A percentile compares a stretch with the other conserved stretches of the same genome.
phyloP scores from a whole-genome alignment of 2,329 filamentous ascomycete genomes.

The Aspergillus brunneoviolaceus region DNA sequence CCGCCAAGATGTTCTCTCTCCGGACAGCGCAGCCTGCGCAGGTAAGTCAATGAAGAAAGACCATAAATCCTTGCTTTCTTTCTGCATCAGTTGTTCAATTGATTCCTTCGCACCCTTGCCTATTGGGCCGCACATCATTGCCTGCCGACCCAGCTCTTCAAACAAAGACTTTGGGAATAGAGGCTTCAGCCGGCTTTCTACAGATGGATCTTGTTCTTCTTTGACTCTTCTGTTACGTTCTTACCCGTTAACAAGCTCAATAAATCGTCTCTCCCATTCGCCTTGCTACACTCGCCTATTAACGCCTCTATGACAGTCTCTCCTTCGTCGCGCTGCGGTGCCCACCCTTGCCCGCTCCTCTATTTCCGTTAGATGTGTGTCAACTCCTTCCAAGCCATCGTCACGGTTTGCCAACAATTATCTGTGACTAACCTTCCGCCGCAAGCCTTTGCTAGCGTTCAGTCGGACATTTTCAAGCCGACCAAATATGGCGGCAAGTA shows the following conservation, averaged over 20 bases:
- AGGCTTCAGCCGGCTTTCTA: neutral
- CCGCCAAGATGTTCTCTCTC: slow-evolving; percentile 40
- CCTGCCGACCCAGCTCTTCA: slow-evolving; percentile 35
- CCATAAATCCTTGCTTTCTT: neutral
- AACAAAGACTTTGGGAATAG: neutral
- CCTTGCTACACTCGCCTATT: neutral
- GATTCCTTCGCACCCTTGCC: neutral
- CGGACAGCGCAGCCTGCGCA: slow-evolving; percentile 43
- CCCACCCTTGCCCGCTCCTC: slow-evolving; percentile 50
- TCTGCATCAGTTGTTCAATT: neutral
- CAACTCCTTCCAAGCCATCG: neutral
- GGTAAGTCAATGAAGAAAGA: slow-evolving; percentile 28
- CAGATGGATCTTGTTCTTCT: neutral
- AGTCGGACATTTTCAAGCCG: slow-evolving; percentile 97
- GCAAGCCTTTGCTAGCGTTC: slow-evolving; percentile 72
- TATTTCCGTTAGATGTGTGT: slow-evolving; percentile 57
- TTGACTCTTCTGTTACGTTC: neutral
- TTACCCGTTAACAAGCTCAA: neutral
- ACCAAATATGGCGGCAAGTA: slow-evolving; percentile 99
- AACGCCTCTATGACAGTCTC: slow-evolving; percentile 49
- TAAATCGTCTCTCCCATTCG: slow-evolving; percentile 31
- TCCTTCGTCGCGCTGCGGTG: slow-evolving; percentile 56
- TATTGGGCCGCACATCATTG: slow-evolving; percentile 39
- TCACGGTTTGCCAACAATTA: neutral
- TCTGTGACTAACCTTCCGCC: slow-evolving; percentile 21